These are phyloP conservation scores for Linderniella brevidens DNA, from an alignment of 257 asterid genomes.

Conservation along the genomic window DNA sequence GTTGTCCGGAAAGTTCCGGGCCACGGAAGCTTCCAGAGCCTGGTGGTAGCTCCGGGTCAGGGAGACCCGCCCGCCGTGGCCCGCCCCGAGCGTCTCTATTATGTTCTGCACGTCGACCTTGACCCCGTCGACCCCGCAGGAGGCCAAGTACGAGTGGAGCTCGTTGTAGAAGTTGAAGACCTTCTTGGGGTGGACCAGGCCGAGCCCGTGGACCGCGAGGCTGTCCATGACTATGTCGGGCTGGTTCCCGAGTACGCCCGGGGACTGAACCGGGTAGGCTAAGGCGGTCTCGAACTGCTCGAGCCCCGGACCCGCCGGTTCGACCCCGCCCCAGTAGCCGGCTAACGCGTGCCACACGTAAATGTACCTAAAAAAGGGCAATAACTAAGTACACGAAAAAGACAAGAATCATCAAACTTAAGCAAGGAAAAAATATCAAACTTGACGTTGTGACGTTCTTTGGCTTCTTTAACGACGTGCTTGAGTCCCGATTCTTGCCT, in stretches of 20 bases:
- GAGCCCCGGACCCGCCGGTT: constrained; percentile 63
- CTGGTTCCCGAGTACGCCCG: constrained; percentile 80
- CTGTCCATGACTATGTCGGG: constrained; percentile 95
- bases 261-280: constrained; percentile 82
- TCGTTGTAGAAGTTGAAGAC: constrained; percentile 81
- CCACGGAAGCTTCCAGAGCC: constrained; percentile 82
- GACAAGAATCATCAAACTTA: too few relatives aligned
- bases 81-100: constrained; percentile 89
- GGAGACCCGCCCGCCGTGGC: constrained; percentile 89
- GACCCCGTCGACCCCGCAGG: constrained; percentile 93
- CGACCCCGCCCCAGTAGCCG: constrained; percentile 93
- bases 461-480: constrained; percentile 38
- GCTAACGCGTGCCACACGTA: constrained; percentile 84
- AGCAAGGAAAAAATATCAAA: constrained; percentile 6
- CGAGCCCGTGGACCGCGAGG: constrained; percentile 83
- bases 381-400: too few relatives aligned
- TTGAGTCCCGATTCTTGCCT: constrained; percentile 24
- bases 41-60: constrained; percentile 79
- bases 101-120: constrained; percentile 97
- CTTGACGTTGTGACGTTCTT: constrained; percentile 34
- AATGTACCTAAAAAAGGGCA: constrained; percentile 25
- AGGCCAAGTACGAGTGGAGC: constrained; percentile 73
- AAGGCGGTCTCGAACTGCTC: constrained; percentile 70
- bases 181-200: constrained; percentile 75
- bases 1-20: constrained; percentile 61